Base-by-base conservation (phyloP, 2,329 filamentous ascomycete species). In the Colletotrichum gigasporum region DNA sequence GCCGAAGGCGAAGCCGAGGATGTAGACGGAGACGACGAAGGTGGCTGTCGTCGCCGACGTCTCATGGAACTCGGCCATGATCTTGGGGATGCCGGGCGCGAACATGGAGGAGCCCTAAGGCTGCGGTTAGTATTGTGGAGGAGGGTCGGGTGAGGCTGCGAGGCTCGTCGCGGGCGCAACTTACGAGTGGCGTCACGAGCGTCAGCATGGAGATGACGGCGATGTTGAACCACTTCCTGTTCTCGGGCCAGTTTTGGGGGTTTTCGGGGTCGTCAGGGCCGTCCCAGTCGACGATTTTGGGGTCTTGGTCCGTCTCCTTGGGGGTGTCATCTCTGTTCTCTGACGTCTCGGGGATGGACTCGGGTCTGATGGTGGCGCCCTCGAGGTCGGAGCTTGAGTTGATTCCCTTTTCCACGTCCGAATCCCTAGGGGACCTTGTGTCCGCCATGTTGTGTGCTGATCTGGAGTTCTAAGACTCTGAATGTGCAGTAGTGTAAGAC, bases 201-300 rank as follows among this genome's bases (percentile, higher is more conserved):
- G 68, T 69, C 18, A 69, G 22, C 10, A 52, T 35, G 5, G 70
- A 76, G 2, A 81, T 72, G 5, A 72, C 71, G 1, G 69, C 73
- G n/a, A 79, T 74, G 9, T 73, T 75, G 24, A 73, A 53, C 39
- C 71, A 72, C 48, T 78, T 78, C 66, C 77, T 78, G 71, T 76
- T 80, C 47, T 88, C 73, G 0, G 86, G 77, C 91, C 91, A 94
- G 71, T 92, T 91, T 66, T 85, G 82, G 0, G 91, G 91, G 69
- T 93, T 90, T 11, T 84, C 81, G 12, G 82, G 82, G 68, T 91
- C 89, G 64, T 86, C 78, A 6, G 83, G 72, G 6, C 74, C 83
- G 28, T 86, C 83, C 77, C 89, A 92, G 71, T 91, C 87, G 28
- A 92, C 82, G 11, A 65, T 24, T 14, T 63, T 63, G 18, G 65